Percentiles rank a stretch among this genome's conserved stretches.
Conservation (phyloP, 225 moss, liverwort and hornwort genomes). For the Bryoerythrophyllum caledonicum region DNA sequence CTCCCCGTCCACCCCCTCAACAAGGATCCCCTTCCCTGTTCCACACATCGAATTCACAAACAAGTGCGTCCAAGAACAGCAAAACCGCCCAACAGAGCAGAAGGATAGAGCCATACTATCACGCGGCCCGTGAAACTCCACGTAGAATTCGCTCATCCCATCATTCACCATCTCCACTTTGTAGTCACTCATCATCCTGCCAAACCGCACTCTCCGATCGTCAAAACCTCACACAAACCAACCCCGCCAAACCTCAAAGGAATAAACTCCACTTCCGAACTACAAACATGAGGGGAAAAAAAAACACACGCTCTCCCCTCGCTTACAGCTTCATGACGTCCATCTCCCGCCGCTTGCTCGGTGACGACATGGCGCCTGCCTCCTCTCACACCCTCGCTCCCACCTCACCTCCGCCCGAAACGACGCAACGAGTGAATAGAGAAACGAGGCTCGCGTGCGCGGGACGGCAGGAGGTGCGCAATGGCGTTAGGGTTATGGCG, state of each 20-base stretch:
- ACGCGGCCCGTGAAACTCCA: conserved; percentile 95
- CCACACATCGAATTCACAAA: conserved; percentile 11
- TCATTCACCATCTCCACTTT: conserved; percentile 99
- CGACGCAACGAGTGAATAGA: neutral
- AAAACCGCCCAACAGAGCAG: conserved; percentile 10
- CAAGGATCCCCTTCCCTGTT: conserved; percentile 1
- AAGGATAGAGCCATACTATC: conserved; percentile 61
- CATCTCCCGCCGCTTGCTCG: conserved; percentile 91
- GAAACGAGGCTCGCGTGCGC: neutral
- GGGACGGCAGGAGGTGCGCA: neutral
- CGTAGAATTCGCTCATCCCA: conserved; percentile 99
- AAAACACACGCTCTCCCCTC: neutral
- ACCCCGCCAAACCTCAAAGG: no score
- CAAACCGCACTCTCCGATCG: conserved; percentile 58
- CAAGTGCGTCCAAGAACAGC: conserved; percentile 14
- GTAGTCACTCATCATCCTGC: conserved; percentile 99
- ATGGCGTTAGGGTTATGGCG: neutral
- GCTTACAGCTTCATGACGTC: conserved; percentile 89
- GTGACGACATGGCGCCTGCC: conserved; percentile 64
- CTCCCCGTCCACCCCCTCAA: conserved; percentile 1
- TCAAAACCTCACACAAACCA: conserved; percentile 19
- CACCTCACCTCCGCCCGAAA: neutral
- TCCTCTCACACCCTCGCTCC: conserved; percentile 12
- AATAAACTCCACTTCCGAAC: no score
- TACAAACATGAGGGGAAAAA: no score